These are phyloP conservation scores for Eutrema yunnanense DNA, from an alignment of 345 rosid genomes.

Conservation along the genomic window DNA sequence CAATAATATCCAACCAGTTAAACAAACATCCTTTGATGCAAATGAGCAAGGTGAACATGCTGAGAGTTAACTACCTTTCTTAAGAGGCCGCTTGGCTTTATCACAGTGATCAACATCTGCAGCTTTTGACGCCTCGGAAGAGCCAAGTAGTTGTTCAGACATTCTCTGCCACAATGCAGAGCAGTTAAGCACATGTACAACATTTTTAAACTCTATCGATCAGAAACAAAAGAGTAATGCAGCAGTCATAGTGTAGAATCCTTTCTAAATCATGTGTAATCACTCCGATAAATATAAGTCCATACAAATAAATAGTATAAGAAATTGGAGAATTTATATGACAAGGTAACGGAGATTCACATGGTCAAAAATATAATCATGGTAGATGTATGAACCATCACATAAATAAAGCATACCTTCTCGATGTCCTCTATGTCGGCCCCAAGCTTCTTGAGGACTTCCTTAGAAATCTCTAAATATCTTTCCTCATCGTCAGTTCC, in stretches of 20 bases:
- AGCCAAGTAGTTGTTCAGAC: conserved; percentile 48
- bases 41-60: neutral
- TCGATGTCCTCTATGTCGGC: conserved; percentile 74
- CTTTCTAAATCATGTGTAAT: neutral
- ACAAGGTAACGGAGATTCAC: neutral
- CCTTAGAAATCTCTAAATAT: conserved; percentile 63
- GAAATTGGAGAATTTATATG: neutral
- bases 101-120: conserved; percentile 45
- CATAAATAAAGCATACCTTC: conserved; percentile 45
- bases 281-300: neutral
- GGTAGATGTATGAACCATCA: neutral
- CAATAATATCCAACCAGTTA: neutral
- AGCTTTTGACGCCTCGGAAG: conserved; percentile 44
- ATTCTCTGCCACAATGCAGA: conserved; percentile 49
- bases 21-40: conserved; percentile 6
- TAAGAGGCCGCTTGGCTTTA: conserved; percentile 47
- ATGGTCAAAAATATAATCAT: too few species aligned
- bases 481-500: conserved; percentile 66
- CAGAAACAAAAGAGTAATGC: neutral
- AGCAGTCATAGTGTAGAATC: neutral
- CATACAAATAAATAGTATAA: neutral
- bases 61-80: conserved; percentile 50
- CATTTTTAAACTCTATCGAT: neutral
- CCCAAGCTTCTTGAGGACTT: conserved; percentile 74
- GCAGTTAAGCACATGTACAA: neutral